Evolutionary conservation across 345 rosid species (phyloP).

Genomic region (Populus ilicifolia): DNA sequence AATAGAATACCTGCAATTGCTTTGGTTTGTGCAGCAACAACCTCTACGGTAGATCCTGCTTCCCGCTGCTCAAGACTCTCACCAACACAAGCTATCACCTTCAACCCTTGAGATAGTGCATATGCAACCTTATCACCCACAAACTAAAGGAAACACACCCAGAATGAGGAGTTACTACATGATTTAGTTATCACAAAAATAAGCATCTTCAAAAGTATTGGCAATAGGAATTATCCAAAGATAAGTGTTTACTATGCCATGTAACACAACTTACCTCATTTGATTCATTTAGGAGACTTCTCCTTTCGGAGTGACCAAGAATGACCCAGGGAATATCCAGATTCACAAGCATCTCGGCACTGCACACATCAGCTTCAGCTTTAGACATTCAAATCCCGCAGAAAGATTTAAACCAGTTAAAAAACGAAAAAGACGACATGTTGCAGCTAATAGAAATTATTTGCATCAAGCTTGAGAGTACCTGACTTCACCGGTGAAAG

Average conservation of each 20-base stretch:
- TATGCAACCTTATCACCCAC: slow-evolving; percentile 89
- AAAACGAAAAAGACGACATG: background rate
- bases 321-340: slow-evolving; percentile 86
- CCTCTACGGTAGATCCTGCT: slow-evolving; percentile 73
- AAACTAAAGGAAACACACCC: slow-evolving; percentile 42
- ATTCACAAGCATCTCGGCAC: slow-evolving; percentile 91
- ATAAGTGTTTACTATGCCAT: slow-evolving; percentile 1
- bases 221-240: background rate
- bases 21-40: slow-evolving; percentile 90
- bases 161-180: slow-evolving; percentile 3
- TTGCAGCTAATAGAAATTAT: background rate
- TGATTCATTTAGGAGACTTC: slow-evolving; percentile 59
- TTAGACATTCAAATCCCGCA: background rate
- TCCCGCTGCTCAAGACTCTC: slow-evolving; percentile 92
- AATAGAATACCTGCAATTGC: slow-evolving; percentile 69
- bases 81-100: slow-evolving; percentile 91
- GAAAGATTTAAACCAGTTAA: background rate
- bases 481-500: slow-evolving; percentile 96
- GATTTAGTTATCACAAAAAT: background rate
- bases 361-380: slow-evolving; percentile 19
- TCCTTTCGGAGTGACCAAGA: slow-evolving; percentile 91
- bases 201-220: background rate
- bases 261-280: slow-evolving; percentile 50
- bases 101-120: slow-evolving; percentile 86
- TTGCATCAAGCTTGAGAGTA: slow-evolving; percentile 6